Evolutionary conservation across 495 filamentous ascomycete species (phyloP).

Genomic region (Penicillium paxilli): DNA sequence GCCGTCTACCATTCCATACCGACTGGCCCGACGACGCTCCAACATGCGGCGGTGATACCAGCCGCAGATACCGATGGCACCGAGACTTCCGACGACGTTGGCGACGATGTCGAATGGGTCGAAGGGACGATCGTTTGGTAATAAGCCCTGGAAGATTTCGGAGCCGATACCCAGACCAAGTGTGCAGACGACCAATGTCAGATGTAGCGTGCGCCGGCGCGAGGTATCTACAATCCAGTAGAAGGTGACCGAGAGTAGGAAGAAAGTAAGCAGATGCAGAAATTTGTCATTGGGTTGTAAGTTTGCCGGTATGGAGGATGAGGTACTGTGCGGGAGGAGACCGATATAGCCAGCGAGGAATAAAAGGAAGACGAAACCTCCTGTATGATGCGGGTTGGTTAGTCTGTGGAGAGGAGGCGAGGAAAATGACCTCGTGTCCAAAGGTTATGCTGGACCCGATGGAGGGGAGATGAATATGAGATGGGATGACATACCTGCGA

Average conservation of each 20-base stretch:
- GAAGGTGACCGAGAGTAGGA: conserved; percentile 80
- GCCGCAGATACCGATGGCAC: conserved; percentile 69
- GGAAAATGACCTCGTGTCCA: no score
- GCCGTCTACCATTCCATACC: conserved; percentile 66
- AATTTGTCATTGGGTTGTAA: conserved; percentile 80
- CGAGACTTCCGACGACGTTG: conserved; percentile 78
- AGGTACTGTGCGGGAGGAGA: conserved; percentile 60
- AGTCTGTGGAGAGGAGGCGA: conserved; percentile 1
- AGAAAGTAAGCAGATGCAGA: conserved; percentile 87
- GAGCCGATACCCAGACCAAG: conserved; percentile 74
- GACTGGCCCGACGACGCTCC: conserved; percentile 76
- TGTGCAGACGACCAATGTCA: conserved; percentile 82
- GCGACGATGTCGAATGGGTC: conserved; percentile 84
- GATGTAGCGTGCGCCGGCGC: conserved; percentile 76
- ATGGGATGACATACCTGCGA: conserved; percentile 58
- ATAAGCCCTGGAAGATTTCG: conserved; percentile 77
- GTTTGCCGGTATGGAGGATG: conserved; percentile 65
- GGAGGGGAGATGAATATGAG: no score
- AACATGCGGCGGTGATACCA: conserved; percentile 97
- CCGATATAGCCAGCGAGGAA: conserved; percentile 77
- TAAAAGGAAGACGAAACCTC: conserved; percentile 74
- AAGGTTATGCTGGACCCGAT: no score
- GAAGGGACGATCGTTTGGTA: conserved; percentile 81
- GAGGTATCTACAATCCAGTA: conserved; percentile 97
- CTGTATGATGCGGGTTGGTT: conserved; percentile 28